Evolutionary conservation across 768 basidiomycete genomes (phyloP).

Genomic region (Mycena maculata): DNA sequence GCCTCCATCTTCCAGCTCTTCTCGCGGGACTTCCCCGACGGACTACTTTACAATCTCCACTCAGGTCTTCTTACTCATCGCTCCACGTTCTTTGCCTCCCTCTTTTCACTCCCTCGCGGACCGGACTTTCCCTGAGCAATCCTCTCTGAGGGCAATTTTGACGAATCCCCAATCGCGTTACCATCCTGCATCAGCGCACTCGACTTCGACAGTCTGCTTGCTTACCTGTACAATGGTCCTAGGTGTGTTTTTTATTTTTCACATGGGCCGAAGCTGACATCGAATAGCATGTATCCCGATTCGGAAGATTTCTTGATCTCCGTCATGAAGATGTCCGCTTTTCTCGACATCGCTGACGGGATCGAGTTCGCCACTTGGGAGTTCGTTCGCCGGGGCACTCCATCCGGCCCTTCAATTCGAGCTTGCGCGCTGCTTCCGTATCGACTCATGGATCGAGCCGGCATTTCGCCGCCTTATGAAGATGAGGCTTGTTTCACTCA

Average conservation of each 20-base stretch:
- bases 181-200: not conserved
- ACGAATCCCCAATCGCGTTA: constrained; percentile 15
- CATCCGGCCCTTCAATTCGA: constrained; percentile 19
- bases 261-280: not conserved
- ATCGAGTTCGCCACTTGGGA: not conserved
- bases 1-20: not conserved
- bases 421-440: constrained; percentile 11
- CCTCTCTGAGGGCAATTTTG: constrained; percentile 2
- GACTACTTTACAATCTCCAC: constrained; percentile 14
- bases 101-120: constrained; percentile 21
- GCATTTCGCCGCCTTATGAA: constrained; percentile 10
- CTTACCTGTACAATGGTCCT: constrained; percentile 4
- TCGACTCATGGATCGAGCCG: constrained; percentile 15
- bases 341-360: constrained; percentile 12
- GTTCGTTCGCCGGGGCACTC: not conserved
- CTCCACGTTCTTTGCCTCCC: constrained; percentile 2
- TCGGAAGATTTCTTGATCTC: constrained; percentile 10
- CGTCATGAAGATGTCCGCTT: constrained; percentile 11
- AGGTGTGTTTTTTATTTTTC: not conserved
- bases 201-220: constrained; percentile 15
- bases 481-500: not conserved
- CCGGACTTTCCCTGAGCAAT: not conserved
- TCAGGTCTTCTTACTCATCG: not conserved
- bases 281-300: not conserved
- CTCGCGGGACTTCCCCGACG: not conserved